Evolutionary conservation across 768 basidiomycete species (phyloP), one percentile per base, ranked within the genome.

Genomic region (Mycena floridula): DNA sequence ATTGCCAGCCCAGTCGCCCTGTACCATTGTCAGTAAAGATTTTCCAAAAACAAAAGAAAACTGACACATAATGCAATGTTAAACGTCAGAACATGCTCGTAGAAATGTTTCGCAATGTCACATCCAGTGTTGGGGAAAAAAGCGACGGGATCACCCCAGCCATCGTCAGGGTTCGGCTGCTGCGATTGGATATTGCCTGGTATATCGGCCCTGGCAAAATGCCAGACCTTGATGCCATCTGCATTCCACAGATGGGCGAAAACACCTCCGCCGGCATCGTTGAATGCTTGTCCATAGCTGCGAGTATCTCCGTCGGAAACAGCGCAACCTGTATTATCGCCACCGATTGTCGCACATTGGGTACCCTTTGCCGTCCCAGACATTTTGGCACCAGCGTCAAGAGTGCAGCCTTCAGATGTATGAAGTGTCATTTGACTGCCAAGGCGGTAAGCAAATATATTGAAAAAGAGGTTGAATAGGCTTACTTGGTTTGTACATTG

Each of bases 221-320:
- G 70, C 76, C 77, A 82, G 16, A 78, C 61, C 43, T 63, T 71
- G 58, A 82, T 78, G 15, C 77, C 79, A 1, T 56, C 27, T 32
- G 47, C 46, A 38, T 79, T 70, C 74, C 79, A 81, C n/a, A 73
- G 38, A 39, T 39, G 38, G 13, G 38, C 8, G 23, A 4, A 20
- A 8, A 39, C 9, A 2, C 38, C 38, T 3, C 38, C 38, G 23
- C 38, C 38, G 21, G 20, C 20, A 21, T 22, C 21, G 20, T 38
- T 38, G 37, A 38, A 39, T 39, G 13, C 8, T 39, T 39, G 5
- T 3, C 38, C 38, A 3, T 16, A 39, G 8, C 38, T 39, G 4
- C 22, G 5, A 5, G 38, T 2, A 8, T 11, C 22, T 4, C 3
- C n/a, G 22, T 39, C 38, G 4, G 13, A 22, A 8, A 39, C 8